Percentiles rank a stretch among this genome's conserved stretches.
Evolutionary conservation across 2,329 filamentous ascomycete species (phyloP).

Genomic region (Pezicula rhizophila): DNA sequence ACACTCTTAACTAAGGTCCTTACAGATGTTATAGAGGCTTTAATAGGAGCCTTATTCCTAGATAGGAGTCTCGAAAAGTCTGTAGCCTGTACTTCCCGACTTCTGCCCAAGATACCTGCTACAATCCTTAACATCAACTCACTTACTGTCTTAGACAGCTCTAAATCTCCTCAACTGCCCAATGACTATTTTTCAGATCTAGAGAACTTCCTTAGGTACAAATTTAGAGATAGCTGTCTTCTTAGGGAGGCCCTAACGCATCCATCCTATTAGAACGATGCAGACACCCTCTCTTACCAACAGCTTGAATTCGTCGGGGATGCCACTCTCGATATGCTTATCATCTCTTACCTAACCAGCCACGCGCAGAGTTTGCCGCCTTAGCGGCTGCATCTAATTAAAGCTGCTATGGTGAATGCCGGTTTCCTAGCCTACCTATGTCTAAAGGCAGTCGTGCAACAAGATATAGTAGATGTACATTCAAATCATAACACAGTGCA

Average conservation of each 20-base stretch:
- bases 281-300: slow-evolving; percentile 49
- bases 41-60: slow-evolving; percentile 70
- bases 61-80: slow-evolving; percentile 62
- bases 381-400: slow-evolving; percentile 63
- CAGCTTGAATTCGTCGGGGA: slow-evolving; percentile 83
- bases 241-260: slow-evolving; percentile 76
- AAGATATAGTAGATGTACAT: background rate
- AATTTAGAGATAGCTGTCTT: slow-evolving; percentile 58
- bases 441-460: background rate
- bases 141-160: background rate
- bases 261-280: slow-evolving; percentile 41
- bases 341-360: slow-evolving; percentile 50
- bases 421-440: slow-evolving; percentile 70
- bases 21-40: slow-evolving; percentile 78
- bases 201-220: slow-evolving; percentile 62
- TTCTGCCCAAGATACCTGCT: slow-evolving; percentile 46
- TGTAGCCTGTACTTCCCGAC: slow-evolving; percentile 54
- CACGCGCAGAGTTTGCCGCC: slow-evolving; percentile 42
- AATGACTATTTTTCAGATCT: slow-evolving; percentile 29
- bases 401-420: slow-evolving; percentile 69
- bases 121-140: background rate
- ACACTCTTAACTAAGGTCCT: slow-evolving; percentile 66
- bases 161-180: background rate
- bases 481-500: background rate
- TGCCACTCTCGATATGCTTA: slow-evolving; percentile 69